Conservation (phyloP, 768 basidiomycete genomes). For the Tylopilus balloui region DNA sequence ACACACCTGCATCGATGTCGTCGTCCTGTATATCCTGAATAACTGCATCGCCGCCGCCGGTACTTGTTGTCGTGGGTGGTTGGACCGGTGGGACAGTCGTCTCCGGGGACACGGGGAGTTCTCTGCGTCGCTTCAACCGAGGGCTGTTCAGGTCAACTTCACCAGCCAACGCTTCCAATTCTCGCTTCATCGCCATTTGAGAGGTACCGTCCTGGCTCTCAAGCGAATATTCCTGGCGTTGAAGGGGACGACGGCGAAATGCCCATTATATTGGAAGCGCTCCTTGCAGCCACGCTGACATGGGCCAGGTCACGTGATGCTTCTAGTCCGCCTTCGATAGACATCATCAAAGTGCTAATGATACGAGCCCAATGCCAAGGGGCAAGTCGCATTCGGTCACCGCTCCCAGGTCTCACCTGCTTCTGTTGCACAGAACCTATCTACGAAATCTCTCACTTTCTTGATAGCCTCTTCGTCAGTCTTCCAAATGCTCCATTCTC, state of each 20-base stretch:
- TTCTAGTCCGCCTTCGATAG: background rate
- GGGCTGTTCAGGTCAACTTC: constrained; percentile 42
- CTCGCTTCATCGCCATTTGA: constrained; percentile 48
- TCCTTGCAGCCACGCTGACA: constrained; percentile 20
- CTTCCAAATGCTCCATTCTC: constrained; percentile 68
- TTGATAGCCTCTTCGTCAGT: constrained; percentile 51
- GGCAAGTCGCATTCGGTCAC: background rate
- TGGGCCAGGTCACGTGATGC: constrained; percentile 28
- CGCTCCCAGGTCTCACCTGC: background rate
- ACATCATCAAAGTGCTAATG: too few species aligned
- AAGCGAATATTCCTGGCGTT: constrained; percentile 25
- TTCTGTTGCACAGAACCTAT: constrained; percentile 18
- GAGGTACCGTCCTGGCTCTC: constrained; percentile 20
- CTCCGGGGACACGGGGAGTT: constrained; percentile 37
- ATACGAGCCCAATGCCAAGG: background rate
- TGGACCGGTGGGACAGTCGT: constrained; percentile 34
- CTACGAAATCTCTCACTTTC: constrained; percentile 47
- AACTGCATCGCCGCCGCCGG: constrained; percentile 22
- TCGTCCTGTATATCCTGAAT: constrained; percentile 20
- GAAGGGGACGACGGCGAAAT: constrained; percentile 27
- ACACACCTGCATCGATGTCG: constrained; percentile 27
- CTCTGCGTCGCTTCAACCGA: constrained; percentile 50
- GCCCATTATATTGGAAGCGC: constrained; percentile 33
- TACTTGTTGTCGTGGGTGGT: constrained; percentile 30
- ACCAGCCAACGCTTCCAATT: constrained; percentile 38